A percentile compares a stretch with the other conserved stretches of the same genome.
These are phyloP conservation scores for Neonothopanus nambi DNA, from an alignment of 1,284 basidiomycete genomes.

Conservation along the genomic window DNA sequence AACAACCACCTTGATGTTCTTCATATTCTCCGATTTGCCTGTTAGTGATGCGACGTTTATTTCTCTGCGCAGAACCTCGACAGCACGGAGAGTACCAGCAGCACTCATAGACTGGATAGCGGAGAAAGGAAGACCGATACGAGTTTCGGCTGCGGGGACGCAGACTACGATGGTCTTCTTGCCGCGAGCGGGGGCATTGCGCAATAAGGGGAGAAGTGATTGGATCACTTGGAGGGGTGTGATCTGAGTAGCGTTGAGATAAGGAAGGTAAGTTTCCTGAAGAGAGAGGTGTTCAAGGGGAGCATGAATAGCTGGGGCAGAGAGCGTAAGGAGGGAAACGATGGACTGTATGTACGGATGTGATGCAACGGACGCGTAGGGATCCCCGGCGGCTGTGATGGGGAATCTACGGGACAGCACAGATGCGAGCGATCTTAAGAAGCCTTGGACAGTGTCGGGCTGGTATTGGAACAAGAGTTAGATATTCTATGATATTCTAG, in stretches of 20 bases:
- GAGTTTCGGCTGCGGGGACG: constrained; percentile 65
- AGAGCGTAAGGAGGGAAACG: constrained; percentile 67
- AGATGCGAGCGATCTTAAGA: constrained; percentile 75
- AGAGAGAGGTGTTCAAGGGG: constrained; percentile 75
- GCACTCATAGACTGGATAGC: constrained; percentile 72
- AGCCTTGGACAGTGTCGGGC: constrained; percentile 70
- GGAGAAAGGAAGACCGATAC: constrained; percentile 70
- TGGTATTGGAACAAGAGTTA: constrained; percentile 27
- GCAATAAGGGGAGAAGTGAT: constrained; percentile 71
- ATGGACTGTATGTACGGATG: constrained; percentile 71
- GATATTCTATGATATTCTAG: not conserved
- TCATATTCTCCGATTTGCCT: constrained; percentile 54
- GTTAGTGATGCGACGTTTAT: constrained; percentile 55
- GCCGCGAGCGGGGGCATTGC: constrained; percentile 45
- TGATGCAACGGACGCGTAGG: constrained; percentile 62
- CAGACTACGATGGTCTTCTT: constrained; percentile 70
- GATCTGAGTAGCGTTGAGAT: constrained; percentile 71
- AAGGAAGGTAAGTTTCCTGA: constrained; percentile 60
- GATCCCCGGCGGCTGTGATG: constrained; percentile 73
- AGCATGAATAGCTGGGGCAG: constrained; percentile 41
- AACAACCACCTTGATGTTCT: constrained; percentile 59
- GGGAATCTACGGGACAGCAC: constrained; percentile 82
- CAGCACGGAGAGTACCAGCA: constrained; percentile 64
- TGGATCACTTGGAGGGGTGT: constrained; percentile 75
- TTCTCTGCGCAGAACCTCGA: constrained; percentile 73